Conservation (phyloP, 768 basidiomycete species). For the Russula ochroleuca region DNA sequence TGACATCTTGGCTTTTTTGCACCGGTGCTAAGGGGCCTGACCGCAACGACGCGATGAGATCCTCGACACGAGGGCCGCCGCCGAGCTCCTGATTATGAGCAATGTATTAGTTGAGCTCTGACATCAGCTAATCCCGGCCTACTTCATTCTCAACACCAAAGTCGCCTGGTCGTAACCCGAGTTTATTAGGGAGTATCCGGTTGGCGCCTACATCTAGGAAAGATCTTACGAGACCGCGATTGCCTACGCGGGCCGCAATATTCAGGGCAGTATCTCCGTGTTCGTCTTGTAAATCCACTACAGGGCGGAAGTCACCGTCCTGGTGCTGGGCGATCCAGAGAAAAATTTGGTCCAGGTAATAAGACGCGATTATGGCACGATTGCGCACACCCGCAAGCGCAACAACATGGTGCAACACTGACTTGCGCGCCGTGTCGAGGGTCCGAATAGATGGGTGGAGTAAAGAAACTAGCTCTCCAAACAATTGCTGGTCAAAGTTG, state of each 20-base stretch:
- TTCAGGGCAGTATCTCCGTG: conserved; percentile 96
- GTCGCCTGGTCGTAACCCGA: conserved; percentile 89
- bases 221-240: conserved; percentile 78
- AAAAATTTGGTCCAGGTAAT: conserved; percentile 89
- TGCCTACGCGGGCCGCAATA: conserved; percentile 92
- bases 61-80: conserved; percentile 69
- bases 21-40: conserved; percentile 71
- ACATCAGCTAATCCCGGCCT: conserved; percentile 29
- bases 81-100: conserved; percentile 53
- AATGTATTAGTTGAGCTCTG: conserved; percentile 18
- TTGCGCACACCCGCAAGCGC: conserved; percentile 90
- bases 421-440: conserved; percentile 79
- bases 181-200: conserved; percentile 80
- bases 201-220: conserved; percentile 92
- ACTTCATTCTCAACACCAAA: conserved; percentile 94
- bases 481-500: conserved; percentile 73
- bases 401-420: conserved; percentile 87
- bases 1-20: conserved; percentile 85
- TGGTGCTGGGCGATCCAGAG: conserved; percentile 79
- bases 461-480: conserved; percentile 57
- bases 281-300: conserved; percentile 90
- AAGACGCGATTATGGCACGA: conserved; percentile 74
- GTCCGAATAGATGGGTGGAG: conserved; percentile 79
- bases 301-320: conserved; percentile 65
- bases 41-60: conserved; percentile 69